Evolutionary conservation across 306 rosid species (phyloP), one percentile per base, ranked within the genome.

Genomic region (Prinsepia uniflora): DNA sequence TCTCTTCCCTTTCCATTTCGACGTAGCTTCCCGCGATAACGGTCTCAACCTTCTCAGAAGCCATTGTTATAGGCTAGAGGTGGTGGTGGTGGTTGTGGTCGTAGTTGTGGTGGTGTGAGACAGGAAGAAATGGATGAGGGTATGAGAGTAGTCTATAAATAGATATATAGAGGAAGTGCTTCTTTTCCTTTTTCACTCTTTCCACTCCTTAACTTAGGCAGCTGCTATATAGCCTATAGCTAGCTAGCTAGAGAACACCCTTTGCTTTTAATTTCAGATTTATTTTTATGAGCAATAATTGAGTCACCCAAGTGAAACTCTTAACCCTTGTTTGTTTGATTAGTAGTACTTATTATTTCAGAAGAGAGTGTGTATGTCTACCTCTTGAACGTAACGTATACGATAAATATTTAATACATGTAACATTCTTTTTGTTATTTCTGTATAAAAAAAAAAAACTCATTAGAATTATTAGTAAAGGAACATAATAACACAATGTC

Each of bases 21-120:
- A 91, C 69, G 78, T 94, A 94, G 75, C 82, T 94, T 71, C 97
- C 96, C 7, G 99, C 97, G 11, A 94, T 81, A 55, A 94, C 94
- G 10, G 99, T 91, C 82, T 94, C 99, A 60, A 94, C 95, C 74
- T 91, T 94, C 92, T 94, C 97, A 43, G 99, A 94, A 75, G 99
- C 89, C 97, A 94, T 92, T 80, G 72, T 70, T 85, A 22, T 40
- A 19, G 78, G 48, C 63, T 71, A 52, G 45, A 63, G 15, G 20
- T 56, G 36, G 72, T 79, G 68, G 13, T 78, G 68, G 36, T 46
- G 17, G 50, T 46, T 13, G 7, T 42, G 44, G 44, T 42, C 4
- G 7, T 42, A 9, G 45, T 68, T 11, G 18, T 58, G 43, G 72
- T 78, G 70, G 10, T 78, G 68, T 74, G 50, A 65, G 74, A 57